Base-by-base conservation (phyloP, 129 eudicot genomes). In the Helichrysum umbraculigerum region DNA sequence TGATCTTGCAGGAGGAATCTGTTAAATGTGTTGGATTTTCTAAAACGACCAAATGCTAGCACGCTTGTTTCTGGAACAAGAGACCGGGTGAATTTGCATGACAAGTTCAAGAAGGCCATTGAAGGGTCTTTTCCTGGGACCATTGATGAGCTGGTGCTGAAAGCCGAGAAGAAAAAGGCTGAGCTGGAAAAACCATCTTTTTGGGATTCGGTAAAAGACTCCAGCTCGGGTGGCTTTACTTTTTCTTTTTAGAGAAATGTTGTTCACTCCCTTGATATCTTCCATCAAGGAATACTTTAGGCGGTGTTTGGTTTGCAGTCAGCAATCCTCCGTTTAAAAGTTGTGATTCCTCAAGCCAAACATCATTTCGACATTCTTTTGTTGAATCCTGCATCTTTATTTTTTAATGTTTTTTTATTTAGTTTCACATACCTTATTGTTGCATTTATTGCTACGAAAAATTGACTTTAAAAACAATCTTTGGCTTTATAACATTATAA, bases 11-110 rank as follows among this genome's bases (percentile, higher is more conserved):
- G 98, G 91, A 87, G 97, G 84, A 93, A 91, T 79, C 75, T 93
- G 72, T 71, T 93, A 79, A 88, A 87, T 60, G 98, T 93, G 71
- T 67, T 93, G 73, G 97, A 91, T 76, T 93, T 93, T 81, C 78
- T 93, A 11, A 91, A 91, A 79, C 84, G 68, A 86, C 98, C 98
- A 22, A 91, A 93, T 79, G 98, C 98, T 3, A 73, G 85, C 76
- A 79, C 83, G 1, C 97, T 91, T 16, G 98, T 91, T 28, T 93
- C 98, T 8, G 98, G 97, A 81, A 93, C 98, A 71, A 86, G 82
- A 68, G 98, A 93, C 63, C 87, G 97, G 16, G 97, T 93, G 73
- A 91, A 87, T 78, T 71, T 93, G 81, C 83, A 93, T 68, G 91
- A 91, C 56, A 93, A 91, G 83, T 91, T 93, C 73, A 88, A 84